Evolutionary conservation across 1,284 basidiomycete species (phyloP).

Genomic region (Puccinia novopanici): DNA sequence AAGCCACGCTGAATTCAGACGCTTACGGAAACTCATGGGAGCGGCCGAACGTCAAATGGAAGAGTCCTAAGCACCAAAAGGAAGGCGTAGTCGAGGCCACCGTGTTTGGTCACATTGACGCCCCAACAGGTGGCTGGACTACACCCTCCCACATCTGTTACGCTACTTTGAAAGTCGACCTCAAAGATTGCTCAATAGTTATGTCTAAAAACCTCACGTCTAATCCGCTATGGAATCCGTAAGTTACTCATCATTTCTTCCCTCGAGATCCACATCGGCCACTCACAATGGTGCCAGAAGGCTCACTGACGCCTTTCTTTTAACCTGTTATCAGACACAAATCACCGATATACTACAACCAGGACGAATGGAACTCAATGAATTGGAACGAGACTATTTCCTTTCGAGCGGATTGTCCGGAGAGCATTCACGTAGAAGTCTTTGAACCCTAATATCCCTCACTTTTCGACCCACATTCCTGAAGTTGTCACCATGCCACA

Average conservation of each 20-base stretch:
- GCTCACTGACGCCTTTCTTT: not conserved
- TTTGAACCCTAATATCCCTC: constrained; percentile 16
- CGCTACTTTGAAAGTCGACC: constrained; percentile 24
- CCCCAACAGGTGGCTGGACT: constrained; percentile 28
- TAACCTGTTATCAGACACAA: not conserved
- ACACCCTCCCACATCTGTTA: constrained; percentile 35
- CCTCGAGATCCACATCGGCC: too few species aligned
- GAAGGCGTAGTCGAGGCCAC: constrained; percentile 42
- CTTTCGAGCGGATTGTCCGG: constrained; percentile 42
- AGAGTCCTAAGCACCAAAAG: constrained; percentile 33
- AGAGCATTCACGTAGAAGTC: constrained; percentile 42
- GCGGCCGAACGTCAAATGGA: constrained; percentile 42
- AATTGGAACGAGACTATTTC: constrained; percentile 34
- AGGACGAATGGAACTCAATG: constrained; percentile 21
- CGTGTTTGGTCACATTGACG: constrained; percentile 18
- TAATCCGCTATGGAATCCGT: constrained; percentile 25
- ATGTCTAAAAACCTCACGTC: not conserved
- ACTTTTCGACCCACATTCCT: not conserved
- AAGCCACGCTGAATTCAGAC: constrained; percentile 42
- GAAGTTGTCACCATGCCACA: not conserved
- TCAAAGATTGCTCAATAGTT: constrained; percentile 40
- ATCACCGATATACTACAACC: constrained; percentile 32
- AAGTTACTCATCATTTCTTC: not conserved
- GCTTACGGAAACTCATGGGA: constrained; percentile 39
- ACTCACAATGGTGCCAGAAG: not conserved